Evolutionary conservation across 306 rosid genomes (phyloP).

Genomic region (Betula pendula): DNA sequence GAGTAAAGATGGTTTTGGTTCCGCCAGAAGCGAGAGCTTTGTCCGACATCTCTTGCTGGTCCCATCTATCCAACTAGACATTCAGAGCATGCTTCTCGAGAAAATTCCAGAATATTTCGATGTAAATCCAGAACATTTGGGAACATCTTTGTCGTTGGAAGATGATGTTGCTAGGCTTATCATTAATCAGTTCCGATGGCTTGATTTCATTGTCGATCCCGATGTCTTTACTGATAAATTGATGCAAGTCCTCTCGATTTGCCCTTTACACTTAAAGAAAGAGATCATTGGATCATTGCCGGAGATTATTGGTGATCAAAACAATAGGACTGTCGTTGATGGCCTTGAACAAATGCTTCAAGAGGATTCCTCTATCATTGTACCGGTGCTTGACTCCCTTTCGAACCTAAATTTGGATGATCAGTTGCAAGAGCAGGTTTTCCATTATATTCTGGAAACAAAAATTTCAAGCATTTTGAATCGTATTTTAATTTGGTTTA

Average conservation of each 20-base stretch:
- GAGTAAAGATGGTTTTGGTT: constrained; percentile 21
- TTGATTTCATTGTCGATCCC: constrained; percentile 38
- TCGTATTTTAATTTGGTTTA: background rate
- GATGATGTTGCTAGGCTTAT: constrained; percentile 42
- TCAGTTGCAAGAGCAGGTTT: constrained; percentile 43
- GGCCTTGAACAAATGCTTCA: constrained; percentile 42
- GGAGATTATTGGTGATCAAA: constrained; percentile 39
- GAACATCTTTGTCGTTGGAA: constrained; percentile 27
- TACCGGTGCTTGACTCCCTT: constrained; percentile 40
- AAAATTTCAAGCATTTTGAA: background rate
- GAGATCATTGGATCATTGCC: constrained; percentile 46
- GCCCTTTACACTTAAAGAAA: constrained; percentile 39
- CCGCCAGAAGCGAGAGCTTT: constrained; percentile 35
- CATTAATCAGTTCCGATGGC: constrained; percentile 46
- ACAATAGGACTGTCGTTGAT: constrained; percentile 32
- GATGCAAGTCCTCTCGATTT: constrained; percentile 42
- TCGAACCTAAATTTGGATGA: constrained; percentile 39
- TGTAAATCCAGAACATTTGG: constrained; percentile 6
- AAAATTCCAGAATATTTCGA: constrained; percentile 44
- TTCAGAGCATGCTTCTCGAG: constrained; percentile 41
- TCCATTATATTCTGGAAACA: background rate
- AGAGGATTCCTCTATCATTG: constrained; percentile 35
- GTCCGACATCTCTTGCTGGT: constrained; percentile 35
- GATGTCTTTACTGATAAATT: constrained; percentile 33
- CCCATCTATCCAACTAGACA: constrained; percentile 32